Evolutionary conservation across 148 eudicot genomes (phyloP).

Genomic region (Vaccinium corymbosum): DNA sequence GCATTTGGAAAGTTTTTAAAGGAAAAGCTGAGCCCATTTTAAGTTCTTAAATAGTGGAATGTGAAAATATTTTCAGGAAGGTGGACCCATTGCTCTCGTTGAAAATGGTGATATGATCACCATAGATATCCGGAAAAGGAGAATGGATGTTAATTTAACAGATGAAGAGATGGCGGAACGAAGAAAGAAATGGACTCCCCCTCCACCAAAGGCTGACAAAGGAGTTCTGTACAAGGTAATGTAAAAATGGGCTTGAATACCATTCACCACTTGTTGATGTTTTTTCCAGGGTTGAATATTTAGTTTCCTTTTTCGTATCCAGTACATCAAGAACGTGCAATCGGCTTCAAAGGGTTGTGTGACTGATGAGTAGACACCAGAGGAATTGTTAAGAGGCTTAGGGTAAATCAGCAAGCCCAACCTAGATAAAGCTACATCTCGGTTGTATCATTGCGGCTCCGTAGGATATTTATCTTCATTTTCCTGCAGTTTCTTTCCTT

Average conservation of each 20-base stretch:
- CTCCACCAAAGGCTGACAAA: slow-evolving; percentile 62
- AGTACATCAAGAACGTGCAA: slow-evolving; percentile 85
- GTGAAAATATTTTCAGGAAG: slow-evolving; percentile 53
- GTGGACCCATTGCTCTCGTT: slow-evolving; percentile 87
- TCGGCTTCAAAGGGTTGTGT: slow-evolving; percentile 85
- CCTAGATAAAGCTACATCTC: neutral
- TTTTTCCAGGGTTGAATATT: neutral
- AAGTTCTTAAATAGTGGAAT: neutral
- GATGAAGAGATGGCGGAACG: slow-evolving; percentile 61
- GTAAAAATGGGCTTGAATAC: neutral
- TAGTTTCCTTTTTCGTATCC: slow-evolving; percentile 12
- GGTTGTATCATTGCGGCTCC: neutral
- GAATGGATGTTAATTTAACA: slow-evolving; percentile 71
- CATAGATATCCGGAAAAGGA: slow-evolving; percentile 66
- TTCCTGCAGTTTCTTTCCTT: neutral
- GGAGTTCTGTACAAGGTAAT: slow-evolving; percentile 89
- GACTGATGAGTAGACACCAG: slow-evolving; percentile 57
- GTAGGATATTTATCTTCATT: neutral
- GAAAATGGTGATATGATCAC: slow-evolving; percentile 76
- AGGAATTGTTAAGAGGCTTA: slow-evolving; percentile 2
- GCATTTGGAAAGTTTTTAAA: neutral
- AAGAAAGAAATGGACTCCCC: slow-evolving; percentile 68
- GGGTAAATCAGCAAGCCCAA: slow-evolving; percentile 13
- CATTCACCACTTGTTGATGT: neutral
- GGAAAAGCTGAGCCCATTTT: neutral